Evolutionary conservation across 768 basidiomycete genomes (phyloP), one percentile per base, ranked within the genome.

Genomic region (Kwoniella sp.): DNA sequence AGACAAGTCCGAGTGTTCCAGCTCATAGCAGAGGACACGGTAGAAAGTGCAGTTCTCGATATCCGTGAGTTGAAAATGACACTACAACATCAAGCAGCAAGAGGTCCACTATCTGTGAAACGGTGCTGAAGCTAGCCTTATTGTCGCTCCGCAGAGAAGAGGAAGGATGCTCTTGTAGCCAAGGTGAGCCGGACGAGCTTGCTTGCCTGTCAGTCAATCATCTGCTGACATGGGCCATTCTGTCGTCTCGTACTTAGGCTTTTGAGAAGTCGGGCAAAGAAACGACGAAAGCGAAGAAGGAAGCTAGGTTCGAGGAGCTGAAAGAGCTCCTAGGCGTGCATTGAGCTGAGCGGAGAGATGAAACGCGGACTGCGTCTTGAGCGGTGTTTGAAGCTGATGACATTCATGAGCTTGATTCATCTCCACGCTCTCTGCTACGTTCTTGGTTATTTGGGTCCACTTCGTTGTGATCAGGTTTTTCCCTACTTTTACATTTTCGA

Each of bases 1-100:
- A 91, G 88, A 76, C 82, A 85, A 1, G 91, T 94, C 30, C 87
- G 89, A 67, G 91, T 93, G 21, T 93, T 92, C 73, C 92, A 93
- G 71, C 81, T 94, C 52, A 91, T 94, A 58, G 90, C 92, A 0
- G 91, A 92, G 70, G 84, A 92, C 70, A 94, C 92, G 0, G 88
- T 93, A 0, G 92, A 94, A 79, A 85, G 89, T 13, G 92, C 90
- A 79, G 91, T 89, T 47, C 83, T 94, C 48, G 90, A 90, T 25
- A 94, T 93, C 64, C 92, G 75, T 77, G 53, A 68, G 75, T 27
- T 48, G 37, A n/a, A 29, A 33, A 13, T 33, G 33, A 33, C 5
- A 5, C 33, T 33, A 33, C 5, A 33, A 6, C 40, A 44, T 9
- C 10, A 19, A 9, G 40, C 40, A 44, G 17, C 15, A 4, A 12